These are phyloP conservation scores for Limtongia smithiae DNA, from an alignment of 805 yeast species.

Conservation along the genomic window DNA sequence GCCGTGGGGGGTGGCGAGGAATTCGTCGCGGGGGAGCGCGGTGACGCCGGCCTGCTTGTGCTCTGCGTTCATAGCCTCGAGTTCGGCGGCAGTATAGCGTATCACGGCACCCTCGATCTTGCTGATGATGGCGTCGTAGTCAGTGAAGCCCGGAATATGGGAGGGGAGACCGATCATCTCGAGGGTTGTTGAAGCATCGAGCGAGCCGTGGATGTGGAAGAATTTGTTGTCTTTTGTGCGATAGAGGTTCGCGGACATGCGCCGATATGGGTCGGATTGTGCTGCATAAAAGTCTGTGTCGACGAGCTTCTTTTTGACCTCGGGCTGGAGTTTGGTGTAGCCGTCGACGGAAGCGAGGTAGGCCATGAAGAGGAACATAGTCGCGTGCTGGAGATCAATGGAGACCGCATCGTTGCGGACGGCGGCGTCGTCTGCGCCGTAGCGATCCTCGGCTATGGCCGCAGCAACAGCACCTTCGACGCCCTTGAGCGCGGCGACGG, in stretches of 20 bases:
- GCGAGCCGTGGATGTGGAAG: constrained; percentile 39
- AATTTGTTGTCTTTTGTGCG: constrained; percentile 32
- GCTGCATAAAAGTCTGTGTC: constrained; percentile 34
- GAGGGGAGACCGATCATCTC: constrained; percentile 39
- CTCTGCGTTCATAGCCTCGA: constrained; percentile 35
- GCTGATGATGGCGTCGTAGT: constrained; percentile 34
- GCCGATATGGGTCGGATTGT: constrained; percentile 35
- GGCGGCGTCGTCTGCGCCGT: constrained; percentile 18
- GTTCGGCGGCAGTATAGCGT: constrained; percentile 35
- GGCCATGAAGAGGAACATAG: constrained; percentile 37
- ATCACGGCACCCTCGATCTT: constrained; percentile 13
- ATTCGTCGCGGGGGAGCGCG: constrained; percentile 36
- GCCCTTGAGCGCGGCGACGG: constrained; percentile 35
- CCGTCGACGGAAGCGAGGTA: constrained; percentile 38
- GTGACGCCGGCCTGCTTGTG: constrained; percentile 39
- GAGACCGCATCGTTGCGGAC: constrained; percentile 9
- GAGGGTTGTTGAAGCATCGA: constrained; percentile 37
- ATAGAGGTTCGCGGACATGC: constrained; percentile 39
- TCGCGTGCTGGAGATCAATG: constrained; percentile 35
- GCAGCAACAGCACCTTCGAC: constrained; percentile 32
- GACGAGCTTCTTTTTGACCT: constrained; percentile 23
- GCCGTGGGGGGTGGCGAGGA: constrained; percentile 37
- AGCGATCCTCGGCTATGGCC: constrained; percentile 29
- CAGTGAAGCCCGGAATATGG: constrained; percentile 30
- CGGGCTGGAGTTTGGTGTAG: constrained; percentile 33